phyloP scores from a whole-genome alignment of 2,329 filamentous ascomycete species.

The Plenodomus biglobosus region DNA sequence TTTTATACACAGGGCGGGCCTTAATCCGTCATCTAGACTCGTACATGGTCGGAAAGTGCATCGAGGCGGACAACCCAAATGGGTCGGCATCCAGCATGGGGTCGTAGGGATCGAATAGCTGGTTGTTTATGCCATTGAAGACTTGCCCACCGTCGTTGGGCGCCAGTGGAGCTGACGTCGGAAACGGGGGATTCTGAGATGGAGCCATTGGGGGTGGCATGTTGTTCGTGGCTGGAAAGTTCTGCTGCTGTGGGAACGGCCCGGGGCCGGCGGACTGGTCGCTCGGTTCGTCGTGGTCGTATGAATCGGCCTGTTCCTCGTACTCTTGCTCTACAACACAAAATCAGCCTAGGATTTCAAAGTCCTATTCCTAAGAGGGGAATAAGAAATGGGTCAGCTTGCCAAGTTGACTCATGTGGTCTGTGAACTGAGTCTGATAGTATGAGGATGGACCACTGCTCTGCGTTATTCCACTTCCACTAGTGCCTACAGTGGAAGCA shows the following conservation, averaged over 20 bases:
- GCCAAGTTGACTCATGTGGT: constrained; percentile 94
- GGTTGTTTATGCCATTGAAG: constrained; percentile 52
- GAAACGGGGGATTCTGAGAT: constrained; percentile 40
- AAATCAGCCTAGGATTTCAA: constrained; percentile 69
- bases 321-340: constrained; percentile 90
- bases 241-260: constrained; percentile 59
- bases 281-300: constrained; percentile 73
- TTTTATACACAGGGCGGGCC: neutral
- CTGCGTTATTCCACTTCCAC: constrained; percentile 40
- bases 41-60: constrained; percentile 87
- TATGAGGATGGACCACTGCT: constrained; percentile 56
- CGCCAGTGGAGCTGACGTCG: constrained; percentile 36
- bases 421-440: constrained; percentile 87
- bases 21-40: constrained; percentile 41
- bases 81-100: constrained; percentile 90
- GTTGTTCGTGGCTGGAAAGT: constrained; percentile 53
- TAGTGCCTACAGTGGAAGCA: constrained; percentile 41
- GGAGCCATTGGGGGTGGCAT: constrained; percentile 45
- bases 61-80: constrained; percentile 88
- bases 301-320: constrained; percentile 83
- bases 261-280: constrained; percentile 69
- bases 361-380: constrained; percentile 56
- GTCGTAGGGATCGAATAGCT: constrained; percentile 72
- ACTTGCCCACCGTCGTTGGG: constrained; percentile 37
- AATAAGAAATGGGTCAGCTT: constrained; percentile 64